These are phyloP conservation scores for Coleophoma cylindrospora DNA, from an alignment of 2,329 filamentous ascomycete genomes.

Conservation along the genomic window DNA sequence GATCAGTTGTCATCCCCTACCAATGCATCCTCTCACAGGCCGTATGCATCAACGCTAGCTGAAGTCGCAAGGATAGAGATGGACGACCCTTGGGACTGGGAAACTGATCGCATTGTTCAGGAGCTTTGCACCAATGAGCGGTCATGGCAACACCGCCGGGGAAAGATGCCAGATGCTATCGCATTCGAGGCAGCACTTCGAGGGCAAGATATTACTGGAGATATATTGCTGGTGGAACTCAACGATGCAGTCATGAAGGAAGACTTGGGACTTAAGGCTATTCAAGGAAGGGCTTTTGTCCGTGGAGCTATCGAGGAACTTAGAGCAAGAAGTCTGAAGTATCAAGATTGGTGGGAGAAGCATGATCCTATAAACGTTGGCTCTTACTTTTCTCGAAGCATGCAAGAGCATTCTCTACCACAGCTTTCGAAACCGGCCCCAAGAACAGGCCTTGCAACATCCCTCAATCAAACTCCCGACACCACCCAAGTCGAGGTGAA, in stretches of 20 bases:
- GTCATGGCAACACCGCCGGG: slow-evolving; percentile 37
- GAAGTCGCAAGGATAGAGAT: too few relatives aligned
- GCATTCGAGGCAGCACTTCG: slow-evolving; percentile 49
- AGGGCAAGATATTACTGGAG: slow-evolving; percentile 48
- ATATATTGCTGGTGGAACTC: slow-evolving; percentile 16
- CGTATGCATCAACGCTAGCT: too few relatives aligned
- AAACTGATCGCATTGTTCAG: slow-evolving; percentile 58
- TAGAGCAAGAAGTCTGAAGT: slow-evolving; percentile 44
- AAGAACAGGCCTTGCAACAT: background rate
- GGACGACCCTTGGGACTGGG: slow-evolving; percentile 72
- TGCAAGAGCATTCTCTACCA: background rate
- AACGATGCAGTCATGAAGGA: slow-evolving; percentile 15
- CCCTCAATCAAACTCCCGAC: background rate
- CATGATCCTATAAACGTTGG: background rate
- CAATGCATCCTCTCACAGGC: too few relatives aligned
- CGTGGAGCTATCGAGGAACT: slow-evolving; percentile 53
- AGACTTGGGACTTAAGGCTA: slow-evolving; percentile 18
- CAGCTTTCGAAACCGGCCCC: background rate
- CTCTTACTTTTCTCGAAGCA: background rate
- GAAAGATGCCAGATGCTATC: slow-evolving; percentile 43
- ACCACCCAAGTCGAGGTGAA: background rate
- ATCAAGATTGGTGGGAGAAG: slow-evolving; percentile 23
- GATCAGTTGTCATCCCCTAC: too few relatives aligned
- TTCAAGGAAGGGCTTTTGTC: slow-evolving; percentile 31
- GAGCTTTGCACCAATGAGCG: slow-evolving; percentile 55